phyloP scores from a whole-genome alignment of 2,329 filamentous ascomycete genomes.

The Aspergillus ibericus region DNA sequence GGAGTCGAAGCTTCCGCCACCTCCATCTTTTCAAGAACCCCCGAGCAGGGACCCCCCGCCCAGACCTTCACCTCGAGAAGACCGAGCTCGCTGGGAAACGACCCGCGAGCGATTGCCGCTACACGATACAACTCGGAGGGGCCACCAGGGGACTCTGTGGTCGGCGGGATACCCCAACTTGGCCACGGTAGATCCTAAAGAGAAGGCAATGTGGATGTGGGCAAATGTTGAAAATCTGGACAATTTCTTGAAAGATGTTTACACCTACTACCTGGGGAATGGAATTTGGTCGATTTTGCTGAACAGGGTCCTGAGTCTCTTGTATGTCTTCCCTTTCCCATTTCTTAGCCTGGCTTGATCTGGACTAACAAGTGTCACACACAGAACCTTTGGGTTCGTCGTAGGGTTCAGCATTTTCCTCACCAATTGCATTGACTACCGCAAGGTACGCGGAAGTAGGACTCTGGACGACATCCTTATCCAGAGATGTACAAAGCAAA shows the following conservation, averaged over 20 bases:
- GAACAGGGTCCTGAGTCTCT: constrained; percentile 67
- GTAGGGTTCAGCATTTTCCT: constrained; percentile 80
- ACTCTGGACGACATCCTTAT: constrained; percentile 63
- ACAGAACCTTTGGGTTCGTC: constrained; percentile 76
- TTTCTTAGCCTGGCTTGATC: too few relatives aligned
- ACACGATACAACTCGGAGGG: constrained; percentile 20
- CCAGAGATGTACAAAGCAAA: constrained; percentile 70
- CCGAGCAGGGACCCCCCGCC: constrained; percentile 29
- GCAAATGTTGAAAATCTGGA: constrained; percentile 88
- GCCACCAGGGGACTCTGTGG: constrained; percentile 25
- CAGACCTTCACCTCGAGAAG: constrained; percentile 44
- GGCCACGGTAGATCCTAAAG: constrained; percentile 59
- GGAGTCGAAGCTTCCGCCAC: constrained; percentile 41
- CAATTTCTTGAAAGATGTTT: constrained; percentile 80
- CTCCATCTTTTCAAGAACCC: constrained; percentile 29
- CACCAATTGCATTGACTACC: constrained; percentile 81
- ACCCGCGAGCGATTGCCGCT: constrained; percentile 46
- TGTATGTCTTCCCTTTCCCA: constrained; percentile 55
- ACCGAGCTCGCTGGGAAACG: constrained; percentile 53
- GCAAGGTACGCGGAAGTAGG: constrained; percentile 66
- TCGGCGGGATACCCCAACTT: constrained; percentile 35
- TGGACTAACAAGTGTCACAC: constrained; percentile 39
- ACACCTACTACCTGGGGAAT: constrained; percentile 79
- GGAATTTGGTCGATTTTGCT: constrained; percentile 84
- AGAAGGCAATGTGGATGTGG: constrained; percentile 89